These are phyloP conservation scores for Candida ovalis DNA, from an alignment of 805 yeast genomes.

Conservation along the genomic window DNA sequence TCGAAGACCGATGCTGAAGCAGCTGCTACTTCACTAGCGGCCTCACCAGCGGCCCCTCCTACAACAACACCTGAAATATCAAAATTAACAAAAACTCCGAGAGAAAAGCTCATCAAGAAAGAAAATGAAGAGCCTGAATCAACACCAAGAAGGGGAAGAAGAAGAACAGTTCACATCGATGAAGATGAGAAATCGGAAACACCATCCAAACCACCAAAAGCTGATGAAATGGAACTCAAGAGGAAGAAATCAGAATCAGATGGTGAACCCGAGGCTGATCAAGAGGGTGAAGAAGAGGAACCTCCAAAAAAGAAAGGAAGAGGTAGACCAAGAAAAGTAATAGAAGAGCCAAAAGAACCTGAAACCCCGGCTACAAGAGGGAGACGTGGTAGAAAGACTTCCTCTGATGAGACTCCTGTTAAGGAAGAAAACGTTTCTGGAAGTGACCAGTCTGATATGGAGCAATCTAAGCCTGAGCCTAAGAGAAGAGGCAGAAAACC, in stretches of 20 bases:
- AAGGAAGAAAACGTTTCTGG: neutral
- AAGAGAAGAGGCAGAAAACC: constrained; percentile 3
- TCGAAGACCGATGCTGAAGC: neutral
- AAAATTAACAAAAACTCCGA: neutral
- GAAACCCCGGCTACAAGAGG: constrained; percentile 4
- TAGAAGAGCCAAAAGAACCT: constrained; percentile 4
- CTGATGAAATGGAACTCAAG: neutral
- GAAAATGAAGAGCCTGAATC: neutral
- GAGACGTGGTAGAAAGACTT: constrained; percentile 5
- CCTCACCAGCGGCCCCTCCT: neutral
- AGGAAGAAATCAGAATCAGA: neutral
- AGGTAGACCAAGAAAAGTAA: constrained; percentile 1
- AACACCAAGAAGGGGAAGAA: constrained; percentile 6
- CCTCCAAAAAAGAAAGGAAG: constrained; percentile 4
- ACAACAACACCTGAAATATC: neutral
- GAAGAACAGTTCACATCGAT: neutral
- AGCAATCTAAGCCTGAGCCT: neutral
- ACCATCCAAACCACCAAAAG: neutral
- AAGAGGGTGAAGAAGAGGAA: constrained; percentile 2
- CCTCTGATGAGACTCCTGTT: neutral
- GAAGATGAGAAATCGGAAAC: constrained; percentile 1
- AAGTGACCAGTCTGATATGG: neutral
- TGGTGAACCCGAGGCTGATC: neutral
- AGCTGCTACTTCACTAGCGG: neutral
- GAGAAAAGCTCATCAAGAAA: neutral